Percentiles rank a stretch among this genome's conserved stretches.
These are phyloP conservation scores for Suillus americanus DNA, from an alignment of 768 basidiomycete species.

Conservation along the genomic window DNA sequence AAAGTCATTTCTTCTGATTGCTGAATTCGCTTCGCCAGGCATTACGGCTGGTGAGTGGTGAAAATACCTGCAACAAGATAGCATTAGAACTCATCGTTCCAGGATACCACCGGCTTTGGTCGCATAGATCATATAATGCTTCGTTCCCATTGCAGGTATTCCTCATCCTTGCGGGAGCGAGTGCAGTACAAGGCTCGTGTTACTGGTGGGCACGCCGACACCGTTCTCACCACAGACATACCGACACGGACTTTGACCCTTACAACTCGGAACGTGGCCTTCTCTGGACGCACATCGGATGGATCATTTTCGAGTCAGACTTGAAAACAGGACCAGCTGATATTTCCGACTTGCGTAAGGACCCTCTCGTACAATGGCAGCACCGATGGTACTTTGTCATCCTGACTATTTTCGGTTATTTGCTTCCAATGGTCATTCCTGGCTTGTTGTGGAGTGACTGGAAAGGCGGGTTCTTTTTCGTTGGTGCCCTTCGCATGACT, in stretches of 20 bases:
- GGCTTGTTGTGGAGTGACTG: constrained; percentile 75
- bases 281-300: constrained; percentile 79
- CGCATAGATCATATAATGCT: constrained; percentile 81
- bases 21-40: constrained; percentile 30
- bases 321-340: constrained; percentile 72
- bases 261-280: constrained; percentile 80
- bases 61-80: not conserved
- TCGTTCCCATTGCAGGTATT: constrained; percentile 67
- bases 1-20: constrained; percentile 12
- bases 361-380: constrained; percentile 74
- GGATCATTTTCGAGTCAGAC: constrained; percentile 79
- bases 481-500: constrained; percentile 67
- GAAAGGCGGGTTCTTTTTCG: constrained; percentile 75
- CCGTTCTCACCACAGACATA: constrained; percentile 81
- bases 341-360: constrained; percentile 67
- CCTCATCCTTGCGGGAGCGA: constrained; percentile 72
- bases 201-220: constrained; percentile 87
- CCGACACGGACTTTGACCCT: constrained; percentile 84
- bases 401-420: constrained; percentile 63
- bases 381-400: constrained; percentile 72
- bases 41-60: constrained; percentile 46
- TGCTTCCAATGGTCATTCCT: constrained; percentile 67
- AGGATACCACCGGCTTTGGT: constrained; percentile 87
- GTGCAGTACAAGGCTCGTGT: constrained; percentile 85
- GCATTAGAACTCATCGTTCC: constrained; percentile 10